phyloP scores from a whole-genome alignment of 2,329 filamentous ascomycete species.

The Thielaviopsis punctulata region DNA sequence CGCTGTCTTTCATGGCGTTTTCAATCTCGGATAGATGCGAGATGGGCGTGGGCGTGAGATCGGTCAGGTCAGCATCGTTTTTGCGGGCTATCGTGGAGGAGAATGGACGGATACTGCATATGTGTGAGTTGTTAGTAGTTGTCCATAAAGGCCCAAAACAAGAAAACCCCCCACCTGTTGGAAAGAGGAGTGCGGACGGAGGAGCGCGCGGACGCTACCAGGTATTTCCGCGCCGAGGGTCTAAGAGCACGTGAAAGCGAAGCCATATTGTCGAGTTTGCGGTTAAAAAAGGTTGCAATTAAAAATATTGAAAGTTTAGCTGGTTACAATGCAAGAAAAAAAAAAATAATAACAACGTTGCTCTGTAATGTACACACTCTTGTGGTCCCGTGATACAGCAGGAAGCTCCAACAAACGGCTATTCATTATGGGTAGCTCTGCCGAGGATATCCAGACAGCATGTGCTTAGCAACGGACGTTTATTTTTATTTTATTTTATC shows the following conservation, averaged over 20 bases:
- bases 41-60: constrained; percentile 80
- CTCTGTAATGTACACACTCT: background rate
- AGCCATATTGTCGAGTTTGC: constrained; percentile 4
- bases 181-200: background rate
- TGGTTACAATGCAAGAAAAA: background rate
- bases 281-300: background rate
- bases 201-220: background rate
- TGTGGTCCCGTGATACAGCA: background rate
- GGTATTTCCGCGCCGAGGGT: background rate
- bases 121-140: constrained; percentile 5
- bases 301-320: background rate
- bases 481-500: too few species aligned
- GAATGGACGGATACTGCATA: constrained; percentile 31
- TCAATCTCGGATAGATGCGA: constrained; percentile 85
- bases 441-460: constrained; percentile 16
- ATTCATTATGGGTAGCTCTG: constrained; percentile 2
- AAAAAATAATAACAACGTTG: background rate
- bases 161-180: background rate
- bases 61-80: constrained; percentile 44
- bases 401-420: background rate
- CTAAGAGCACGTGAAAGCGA: constrained; percentile 11
- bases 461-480: background rate
- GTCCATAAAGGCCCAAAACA: background rate
- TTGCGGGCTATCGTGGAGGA: constrained; percentile 42
- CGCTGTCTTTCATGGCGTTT: constrained; percentile 70